A percentile compares a stretch with the other conserved stretches of the same genome.
Conservation (phyloP, 768 basidiomycete genomes). For the Macrolepiota albuminosa region DNA sequence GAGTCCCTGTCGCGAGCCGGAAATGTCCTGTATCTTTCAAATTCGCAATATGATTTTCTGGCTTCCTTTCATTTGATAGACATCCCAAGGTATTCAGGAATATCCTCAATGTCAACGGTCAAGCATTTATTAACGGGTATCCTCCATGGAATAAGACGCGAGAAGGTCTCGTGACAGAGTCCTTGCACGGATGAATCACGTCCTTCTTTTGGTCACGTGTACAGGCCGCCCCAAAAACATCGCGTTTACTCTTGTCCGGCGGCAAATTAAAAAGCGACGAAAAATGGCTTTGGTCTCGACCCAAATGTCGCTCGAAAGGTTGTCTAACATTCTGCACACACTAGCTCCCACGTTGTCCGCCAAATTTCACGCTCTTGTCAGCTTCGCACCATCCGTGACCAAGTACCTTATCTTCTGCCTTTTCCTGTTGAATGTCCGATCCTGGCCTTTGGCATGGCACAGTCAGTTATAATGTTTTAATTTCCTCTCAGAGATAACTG, state of each 20-base stretch:
- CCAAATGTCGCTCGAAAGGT: conserved; percentile 4
- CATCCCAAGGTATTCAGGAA: too few relatives aligned
- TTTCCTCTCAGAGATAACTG: not conserved
- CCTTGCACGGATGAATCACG: too few relatives aligned
- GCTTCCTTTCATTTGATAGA: too few relatives aligned
- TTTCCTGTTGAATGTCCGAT: conserved; percentile 54
- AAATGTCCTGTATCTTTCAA: too few relatives aligned
- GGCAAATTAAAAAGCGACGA: not conserved
- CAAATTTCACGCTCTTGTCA: conserved; percentile 6
- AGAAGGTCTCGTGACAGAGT: too few relatives aligned
- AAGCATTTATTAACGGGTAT: too few relatives aligned
- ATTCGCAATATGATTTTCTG: too few relatives aligned
- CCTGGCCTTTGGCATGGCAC: conserved; percentile 67
- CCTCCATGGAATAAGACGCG: too few relatives aligned
- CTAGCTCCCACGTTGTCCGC: conserved; percentile 4
- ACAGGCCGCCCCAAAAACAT: not conserved
- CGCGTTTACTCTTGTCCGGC: conserved; percentile 7
- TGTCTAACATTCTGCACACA: not conserved
- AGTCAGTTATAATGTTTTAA: conserved; percentile 34
- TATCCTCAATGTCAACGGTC: too few relatives aligned
- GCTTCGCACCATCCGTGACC: conserved; percentile 13
- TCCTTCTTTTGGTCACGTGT: not conserved
- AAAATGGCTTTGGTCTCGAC: conserved; percentile 6
- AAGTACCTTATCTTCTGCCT: conserved; percentile 44
- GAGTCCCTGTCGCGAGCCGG: too few relatives aligned